Conservation (phyloP, 2,329 filamentous ascomycete genomes). For the Mariannaea elegans region DNA sequence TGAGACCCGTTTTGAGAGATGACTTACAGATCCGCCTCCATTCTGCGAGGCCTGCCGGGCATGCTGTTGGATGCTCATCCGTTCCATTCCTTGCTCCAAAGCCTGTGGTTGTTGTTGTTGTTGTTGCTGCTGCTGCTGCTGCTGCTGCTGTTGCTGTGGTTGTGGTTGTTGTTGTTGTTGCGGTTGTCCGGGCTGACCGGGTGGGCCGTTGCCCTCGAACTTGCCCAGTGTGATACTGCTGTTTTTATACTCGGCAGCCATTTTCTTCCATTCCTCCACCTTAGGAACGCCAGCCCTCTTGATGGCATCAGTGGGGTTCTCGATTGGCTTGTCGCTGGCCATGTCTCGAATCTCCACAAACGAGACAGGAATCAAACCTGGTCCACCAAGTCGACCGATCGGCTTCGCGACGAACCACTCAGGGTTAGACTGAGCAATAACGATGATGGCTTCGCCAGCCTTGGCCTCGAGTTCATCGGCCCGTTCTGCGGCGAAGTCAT, state of each 20-base stretch:
- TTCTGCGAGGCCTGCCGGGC: constrained; percentile 40
- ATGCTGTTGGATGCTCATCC: constrained; percentile 74
- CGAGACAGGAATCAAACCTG: constrained; percentile 93
- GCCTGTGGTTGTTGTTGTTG: constrained; percentile 38
- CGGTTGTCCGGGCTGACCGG: constrained; percentile 46
- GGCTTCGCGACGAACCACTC: constrained; percentile 99
- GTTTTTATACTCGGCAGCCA: constrained; percentile 99
- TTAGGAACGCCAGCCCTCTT: constrained; percentile 88
- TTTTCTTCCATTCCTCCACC: constrained; percentile 99
- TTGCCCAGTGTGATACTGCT: constrained; percentile 97
- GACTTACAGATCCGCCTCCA: constrained; percentile 38
- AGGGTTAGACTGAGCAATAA: constrained; percentile 97
- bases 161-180: background rate
- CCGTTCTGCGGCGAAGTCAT: constrained; percentile 93
- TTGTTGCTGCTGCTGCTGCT: constrained; percentile 30
- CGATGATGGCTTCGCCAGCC: constrained; percentile 94
- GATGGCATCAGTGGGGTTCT: constrained; percentile 86
- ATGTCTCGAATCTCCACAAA: constrained; percentile 98
- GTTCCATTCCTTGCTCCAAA: constrained; percentile 76
- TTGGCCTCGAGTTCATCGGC: constrained; percentile 97
- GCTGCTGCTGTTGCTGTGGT: constrained; percentile 31
- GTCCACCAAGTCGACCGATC: constrained; percentile 95
- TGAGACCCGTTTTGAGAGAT: no score
- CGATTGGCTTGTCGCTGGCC: constrained; percentile 82
- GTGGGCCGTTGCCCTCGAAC: constrained; percentile 69